These are phyloP conservation scores for Leccinellum rugosiceps DNA, from an alignment of 768 basidiomycete genomes.

Conservation along the genomic window DNA sequence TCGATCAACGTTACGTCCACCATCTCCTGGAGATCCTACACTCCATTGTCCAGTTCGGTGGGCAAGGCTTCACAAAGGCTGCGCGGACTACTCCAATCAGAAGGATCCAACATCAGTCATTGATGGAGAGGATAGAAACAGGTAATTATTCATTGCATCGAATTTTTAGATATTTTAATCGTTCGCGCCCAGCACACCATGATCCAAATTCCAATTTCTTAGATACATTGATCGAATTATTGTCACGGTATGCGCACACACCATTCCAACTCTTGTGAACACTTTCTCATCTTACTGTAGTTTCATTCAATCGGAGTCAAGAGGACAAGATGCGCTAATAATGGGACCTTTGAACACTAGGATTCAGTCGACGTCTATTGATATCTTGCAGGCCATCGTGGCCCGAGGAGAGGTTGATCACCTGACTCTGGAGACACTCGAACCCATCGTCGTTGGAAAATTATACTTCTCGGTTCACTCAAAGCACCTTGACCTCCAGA, in stretches of 20 bases:
- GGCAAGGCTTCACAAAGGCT: conserved; percentile 80
- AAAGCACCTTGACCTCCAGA: conserved; percentile 78
- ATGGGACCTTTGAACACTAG: conserved; percentile 61
- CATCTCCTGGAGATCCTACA: conserved; percentile 78
- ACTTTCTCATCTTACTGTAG: conserved; percentile 36
- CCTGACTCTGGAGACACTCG: conserved; percentile 56
- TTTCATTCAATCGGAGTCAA: conserved; percentile 77
- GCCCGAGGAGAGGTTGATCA: conserved; percentile 77
- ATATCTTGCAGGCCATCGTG: conserved; percentile 79
- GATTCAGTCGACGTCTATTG: conserved; percentile 74
- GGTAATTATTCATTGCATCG: conserved; percentile 39
- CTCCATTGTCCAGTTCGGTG: conserved; percentile 80
- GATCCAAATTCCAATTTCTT: conserved; percentile 67
- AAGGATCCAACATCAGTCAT: conserved; percentile 59
- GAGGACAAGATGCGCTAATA: conserved; percentile 37
- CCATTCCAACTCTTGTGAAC: not conserved
- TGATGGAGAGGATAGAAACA: conserved; percentile 58
- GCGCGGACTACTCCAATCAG: conserved; percentile 62
- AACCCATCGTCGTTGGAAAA: conserved; percentile 69
- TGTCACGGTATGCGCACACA: conserved; percentile 69
- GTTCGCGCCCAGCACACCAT: conserved; percentile 27
- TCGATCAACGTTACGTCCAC: conserved; percentile 71
- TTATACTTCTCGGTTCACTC: conserved; percentile 72
- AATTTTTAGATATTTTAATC: conserved; percentile 6
- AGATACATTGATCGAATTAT: conserved; percentile 69